These are phyloP conservation scores for Bisporella sp. DNA, from an alignment of 2,329 filamentous ascomycete genomes.

Conservation along the genomic window DNA sequence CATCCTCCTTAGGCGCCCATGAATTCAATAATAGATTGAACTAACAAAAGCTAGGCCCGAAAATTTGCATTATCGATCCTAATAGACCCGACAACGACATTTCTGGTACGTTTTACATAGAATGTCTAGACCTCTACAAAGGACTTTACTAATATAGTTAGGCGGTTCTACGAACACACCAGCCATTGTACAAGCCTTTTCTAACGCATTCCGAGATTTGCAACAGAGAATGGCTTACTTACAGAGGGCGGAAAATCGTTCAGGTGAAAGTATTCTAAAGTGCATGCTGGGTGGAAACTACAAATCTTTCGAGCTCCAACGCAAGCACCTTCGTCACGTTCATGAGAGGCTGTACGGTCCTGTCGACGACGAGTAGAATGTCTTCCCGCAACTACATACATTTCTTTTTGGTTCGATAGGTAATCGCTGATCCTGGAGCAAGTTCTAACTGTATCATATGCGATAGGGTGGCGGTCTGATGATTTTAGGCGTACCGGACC, in stretches of 20 bases:
- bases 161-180: slow-evolving; percentile 63
- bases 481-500: background rate
- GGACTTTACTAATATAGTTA: too few species aligned
- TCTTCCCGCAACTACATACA: background rate
- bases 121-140: too few species aligned
- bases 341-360: slow-evolving; percentile 21
- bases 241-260: slow-evolving; percentile 19
- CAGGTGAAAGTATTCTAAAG: slow-evolving; percentile 48
- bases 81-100: slow-evolving; percentile 85
- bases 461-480: background rate
- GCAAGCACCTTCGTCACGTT: slow-evolving; percentile 39
- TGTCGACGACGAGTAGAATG: slow-evolving; percentile 5
- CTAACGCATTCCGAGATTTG: slow-evolving; percentile 52
- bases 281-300: slow-evolving; percentile 75
- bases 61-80: slow-evolving; percentile 86
- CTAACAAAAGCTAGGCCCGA: slow-evolving; percentile 37
- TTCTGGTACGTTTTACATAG: slow-evolving; percentile 43
- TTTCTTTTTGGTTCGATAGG: background rate
- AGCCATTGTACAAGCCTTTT: slow-evolving; percentile 64
- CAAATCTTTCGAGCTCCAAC: slow-evolving; percentile 61
- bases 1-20: slow-evolving; percentile 4
- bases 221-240: slow-evolving; percentile 50
- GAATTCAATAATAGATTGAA: too few species aligned
- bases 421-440: background rate
- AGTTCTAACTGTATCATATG: background rate